Conservation (phyloP, 2,329 filamentous ascomycete genomes). For the Colletotrichum abscissum region DNA sequence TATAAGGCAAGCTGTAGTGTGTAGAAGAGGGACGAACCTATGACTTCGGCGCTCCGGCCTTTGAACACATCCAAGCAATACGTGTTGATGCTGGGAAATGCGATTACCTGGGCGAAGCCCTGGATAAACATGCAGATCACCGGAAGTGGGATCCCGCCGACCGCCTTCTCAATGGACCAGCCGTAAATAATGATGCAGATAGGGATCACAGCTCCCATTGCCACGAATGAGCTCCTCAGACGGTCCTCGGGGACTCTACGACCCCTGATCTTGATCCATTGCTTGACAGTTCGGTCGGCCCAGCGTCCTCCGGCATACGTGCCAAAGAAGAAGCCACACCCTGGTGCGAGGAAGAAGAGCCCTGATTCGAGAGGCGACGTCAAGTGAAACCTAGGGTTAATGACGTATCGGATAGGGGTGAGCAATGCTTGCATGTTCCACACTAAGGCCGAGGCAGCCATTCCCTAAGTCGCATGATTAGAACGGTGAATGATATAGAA, state of each 20-base stretch:
- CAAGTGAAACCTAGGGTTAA: constrained; percentile 77
- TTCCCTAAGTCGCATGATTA: background rate
- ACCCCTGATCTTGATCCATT: constrained; percentile 64
- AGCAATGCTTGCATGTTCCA: constrained; percentile 80
- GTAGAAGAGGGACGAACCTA: constrained; percentile 43
- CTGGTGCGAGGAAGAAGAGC: constrained; percentile 79
- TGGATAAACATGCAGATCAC: constrained; percentile 78
- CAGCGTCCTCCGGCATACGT: constrained; percentile 76
- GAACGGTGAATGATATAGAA: background rate
- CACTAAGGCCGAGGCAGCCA: constrained; percentile 59
- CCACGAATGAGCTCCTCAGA: constrained; percentile 69
- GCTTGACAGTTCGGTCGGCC: constrained; percentile 71
- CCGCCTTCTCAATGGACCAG: constrained; percentile 52
- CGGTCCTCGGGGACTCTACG: constrained; percentile 78
- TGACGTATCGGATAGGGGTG: constrained; percentile 75
- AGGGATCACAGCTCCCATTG: constrained; percentile 70
- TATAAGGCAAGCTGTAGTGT: too few relatives aligned
- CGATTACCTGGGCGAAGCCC: constrained; percentile 76
- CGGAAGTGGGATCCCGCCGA: constrained; percentile 58
- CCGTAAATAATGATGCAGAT: constrained; percentile 77
- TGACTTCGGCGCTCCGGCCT: constrained; percentile 26
- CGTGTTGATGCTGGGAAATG: constrained; percentile 76
- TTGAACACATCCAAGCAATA: constrained; percentile 45
- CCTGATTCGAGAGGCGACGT: constrained; percentile 72
- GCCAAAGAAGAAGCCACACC: constrained; percentile 73